phyloP scores from a whole-genome alignment of 2,329 filamentous ascomycete genomes.

The Colletotrichum navitas region DNA sequence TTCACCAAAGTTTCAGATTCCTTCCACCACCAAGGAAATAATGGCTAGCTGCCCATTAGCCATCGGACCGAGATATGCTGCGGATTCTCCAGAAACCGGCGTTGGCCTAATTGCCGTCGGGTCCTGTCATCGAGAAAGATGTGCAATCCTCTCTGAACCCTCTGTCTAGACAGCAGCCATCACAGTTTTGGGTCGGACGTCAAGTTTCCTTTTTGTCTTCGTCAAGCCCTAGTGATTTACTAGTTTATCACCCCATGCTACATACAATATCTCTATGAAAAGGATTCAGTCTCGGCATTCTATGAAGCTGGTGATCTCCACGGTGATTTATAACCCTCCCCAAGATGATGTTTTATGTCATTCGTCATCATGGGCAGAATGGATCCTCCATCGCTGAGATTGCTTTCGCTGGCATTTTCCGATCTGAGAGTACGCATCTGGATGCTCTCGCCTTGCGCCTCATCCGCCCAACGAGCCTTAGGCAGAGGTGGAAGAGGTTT shows the following conservation, averaged over 20 bases:
- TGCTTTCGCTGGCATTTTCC: background rate
- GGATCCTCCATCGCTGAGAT: background rate
- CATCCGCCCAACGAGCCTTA: background rate
- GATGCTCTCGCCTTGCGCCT: background rate
- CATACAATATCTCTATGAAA: background rate
- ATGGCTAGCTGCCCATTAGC: no score
- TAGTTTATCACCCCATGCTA: background rate
- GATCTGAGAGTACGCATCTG: background rate
- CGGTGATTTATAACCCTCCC: background rate
- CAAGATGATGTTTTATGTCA: background rate
- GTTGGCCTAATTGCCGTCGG: no score
- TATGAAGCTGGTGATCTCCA: background rate
- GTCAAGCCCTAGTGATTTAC: background rate
- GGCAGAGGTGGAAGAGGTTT: background rate
- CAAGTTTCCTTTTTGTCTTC: background rate
- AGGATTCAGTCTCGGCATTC: background rate
- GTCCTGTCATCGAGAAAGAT: no score
- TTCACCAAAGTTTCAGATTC: no score
- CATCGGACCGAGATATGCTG: no score
- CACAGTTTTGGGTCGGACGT: background rate
- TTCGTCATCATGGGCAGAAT: background rate
- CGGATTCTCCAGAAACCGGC: no score
- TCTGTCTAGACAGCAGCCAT: background rate
- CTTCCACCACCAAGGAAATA: no score
- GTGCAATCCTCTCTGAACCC: no score